Evolutionary conservation across 306 rosid genomes (phyloP), one percentile per base, ranked within the genome.

Genomic region (Cucurbita argyrosperma): DNA sequence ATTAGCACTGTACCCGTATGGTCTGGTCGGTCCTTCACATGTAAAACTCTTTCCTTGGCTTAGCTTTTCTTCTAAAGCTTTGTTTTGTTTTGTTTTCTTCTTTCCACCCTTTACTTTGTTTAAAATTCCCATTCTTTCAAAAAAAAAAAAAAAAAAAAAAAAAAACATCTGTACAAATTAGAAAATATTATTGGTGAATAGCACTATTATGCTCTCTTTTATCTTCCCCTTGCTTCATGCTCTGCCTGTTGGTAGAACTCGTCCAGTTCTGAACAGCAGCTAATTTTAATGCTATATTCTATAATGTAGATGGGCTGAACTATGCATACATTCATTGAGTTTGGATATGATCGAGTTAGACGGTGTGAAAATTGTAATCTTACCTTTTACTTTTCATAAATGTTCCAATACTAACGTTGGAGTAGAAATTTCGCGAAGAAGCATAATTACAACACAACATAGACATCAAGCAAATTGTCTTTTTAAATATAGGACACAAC

Each of bases 131-230:
- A 94, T 90, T 94, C 95, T 91, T 93, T 94, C 84, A 0, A 0
- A 53, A 52, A 7, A 0, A 30, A 3, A 53, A 8, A n/a, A 46
- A 1, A 10, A 58, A 57, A 10, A 2, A 61, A 35, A 7, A 10
- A 2, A 61, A 35, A 7, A 10, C 73, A 45, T 83, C 74, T 94
- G 97, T 94, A 94, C 98, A 94, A 94, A 84, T 82, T 90, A 94
- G 97, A 88, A 85, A 85, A 88, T 83, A 81, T 66, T 66, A 66
- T 85, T 84, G 95, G 85, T 85, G 21, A 86, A 84, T 84, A 84
- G 85, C 87, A 84, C 87, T 82, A 46, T 12, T 86, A 88, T 93
- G 81, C 94, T 76, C 94, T 76, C 78, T 71, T 39, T 82, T 47
- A 23, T 46, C 19, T 68, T 47, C 42, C 13, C 56, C 26, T 46